Evolutionary conservation across 129 eudicot genomes (phyloP).

Genomic region (Calendula officinalis): DNA sequence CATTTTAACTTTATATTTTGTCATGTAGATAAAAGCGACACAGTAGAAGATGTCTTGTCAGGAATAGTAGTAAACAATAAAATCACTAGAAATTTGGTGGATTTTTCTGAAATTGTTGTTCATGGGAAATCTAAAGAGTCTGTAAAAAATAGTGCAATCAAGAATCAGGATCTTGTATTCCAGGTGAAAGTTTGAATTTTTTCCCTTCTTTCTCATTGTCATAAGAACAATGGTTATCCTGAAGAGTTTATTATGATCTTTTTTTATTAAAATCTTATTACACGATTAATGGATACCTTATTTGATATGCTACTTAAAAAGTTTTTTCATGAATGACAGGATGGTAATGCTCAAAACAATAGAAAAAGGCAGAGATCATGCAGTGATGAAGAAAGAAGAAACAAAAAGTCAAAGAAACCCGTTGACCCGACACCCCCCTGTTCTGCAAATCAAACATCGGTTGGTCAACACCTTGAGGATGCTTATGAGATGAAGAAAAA

Average conservation of each 20-base stretch:
- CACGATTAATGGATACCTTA: not conserved
- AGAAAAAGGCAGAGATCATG: slow-evolving; percentile 43
- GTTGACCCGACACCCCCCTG: slow-evolving; percentile 11
- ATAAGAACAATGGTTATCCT: not conserved
- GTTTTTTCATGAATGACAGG: slow-evolving; percentile 40
- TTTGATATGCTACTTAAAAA: slow-evolving; percentile 4
- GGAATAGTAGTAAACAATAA: slow-evolving; percentile 14
- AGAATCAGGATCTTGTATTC: slow-evolving; percentile 30
- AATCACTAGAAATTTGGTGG: slow-evolving; percentile 30
- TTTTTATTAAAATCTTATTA: not conserved
- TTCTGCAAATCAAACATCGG: slow-evolving; percentile 26
- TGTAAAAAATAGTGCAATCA: slow-evolving; percentile 25
- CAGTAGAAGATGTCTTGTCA: slow-evolving; percentile 9
- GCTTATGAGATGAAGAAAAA: slow-evolving; percentile 38
- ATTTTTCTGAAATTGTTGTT: slow-evolving; percentile 32
- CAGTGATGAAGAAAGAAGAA: slow-evolving; percentile 41
- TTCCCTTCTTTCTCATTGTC: not conserved
- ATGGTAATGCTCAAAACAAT: slow-evolving; percentile 23
- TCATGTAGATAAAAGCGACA: not conserved
- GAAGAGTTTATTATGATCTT: not conserved
- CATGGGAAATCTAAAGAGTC: not conserved
- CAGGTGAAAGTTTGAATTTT: slow-evolving; percentile 36
- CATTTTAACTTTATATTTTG: too few relatives aligned
- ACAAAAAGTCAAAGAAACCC: slow-evolving; percentile 48
- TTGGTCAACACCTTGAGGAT: slow-evolving; percentile 26